A percentile compares a stretch with the other conserved stretches of the same genome.
Evolutionary conservation across 2,329 filamentous ascomycete species (phyloP).

Genomic region (Exophiala sp.): DNA sequence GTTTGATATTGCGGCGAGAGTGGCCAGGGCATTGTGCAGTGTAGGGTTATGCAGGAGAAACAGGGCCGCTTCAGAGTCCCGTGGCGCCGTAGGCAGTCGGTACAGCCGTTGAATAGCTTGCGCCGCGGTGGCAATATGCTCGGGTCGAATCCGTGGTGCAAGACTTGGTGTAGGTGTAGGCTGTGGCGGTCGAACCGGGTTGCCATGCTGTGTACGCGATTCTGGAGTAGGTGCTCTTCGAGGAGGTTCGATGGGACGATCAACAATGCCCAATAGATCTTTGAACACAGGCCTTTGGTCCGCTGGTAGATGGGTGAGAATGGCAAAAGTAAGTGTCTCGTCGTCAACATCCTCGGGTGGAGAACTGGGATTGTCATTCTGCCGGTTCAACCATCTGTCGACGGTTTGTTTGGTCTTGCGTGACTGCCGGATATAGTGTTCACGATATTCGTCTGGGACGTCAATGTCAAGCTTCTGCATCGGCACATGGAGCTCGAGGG

Average conservation of each 20-base stretch:
- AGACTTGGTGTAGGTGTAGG: conserved; percentile 51
- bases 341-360: conserved; percentile 87
- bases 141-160: conserved; percentile 59
- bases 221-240: conserved; percentile 27
- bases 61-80: conserved; percentile 78
- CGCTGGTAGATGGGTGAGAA: conserved; percentile 75
- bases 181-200: conserved; percentile 7
- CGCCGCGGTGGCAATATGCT: conserved; percentile 68
- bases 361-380: conserved; percentile 63
- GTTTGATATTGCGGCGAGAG: conserved; percentile 76
- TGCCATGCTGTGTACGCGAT: conserved; percentile 8
- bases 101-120: conserved; percentile 80
- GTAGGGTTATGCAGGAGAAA: conserved; percentile 77
- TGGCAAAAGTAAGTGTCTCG: conserved; percentile 87
- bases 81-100: conserved; percentile 63
- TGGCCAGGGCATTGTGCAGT: conserved; percentile 80
- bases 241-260: conserved; percentile 37
- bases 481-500: conserved; percentile 49
- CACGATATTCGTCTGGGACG: conserved; percentile 85
- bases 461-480: conserved; percentile 85
- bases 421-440: conserved; percentile 85
- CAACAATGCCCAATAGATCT: conserved; percentile 61
- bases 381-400: conserved; percentile 79
- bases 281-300: conserved; percentile 76
- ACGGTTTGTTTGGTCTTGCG: conserved; percentile 89